Conservation (phyloP, 768 basidiomycete genomes). For the Rhodotorula babjevae region DNA sequence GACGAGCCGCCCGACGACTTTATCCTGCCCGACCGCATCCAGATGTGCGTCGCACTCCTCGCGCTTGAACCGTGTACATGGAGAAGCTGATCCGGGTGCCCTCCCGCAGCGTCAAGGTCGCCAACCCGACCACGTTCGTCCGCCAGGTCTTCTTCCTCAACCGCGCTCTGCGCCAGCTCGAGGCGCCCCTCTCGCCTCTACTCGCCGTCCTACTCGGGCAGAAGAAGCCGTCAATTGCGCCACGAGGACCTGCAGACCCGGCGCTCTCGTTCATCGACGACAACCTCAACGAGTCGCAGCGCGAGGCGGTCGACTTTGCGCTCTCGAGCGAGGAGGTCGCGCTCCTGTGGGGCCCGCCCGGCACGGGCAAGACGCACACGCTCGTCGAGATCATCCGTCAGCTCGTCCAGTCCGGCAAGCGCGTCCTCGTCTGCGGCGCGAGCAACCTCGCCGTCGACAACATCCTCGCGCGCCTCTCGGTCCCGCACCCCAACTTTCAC, state of each 20-base stretch:
- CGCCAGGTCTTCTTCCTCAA: conserved; percentile 74
- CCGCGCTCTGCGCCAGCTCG: conserved; percentile 51
- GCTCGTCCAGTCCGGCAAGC: conserved; percentile 50
- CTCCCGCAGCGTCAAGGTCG: conserved; percentile 62
- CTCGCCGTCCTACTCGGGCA: conserved; percentile 71
- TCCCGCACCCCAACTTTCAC: conserved; percentile 35
- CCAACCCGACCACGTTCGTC: conserved; percentile 87
- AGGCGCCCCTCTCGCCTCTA: conserved; percentile 39
- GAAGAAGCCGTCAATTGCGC: conserved; percentile 44
- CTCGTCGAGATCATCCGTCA: conserved; percentile 90
- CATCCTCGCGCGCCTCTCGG: conserved; percentile 71
- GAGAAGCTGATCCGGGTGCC: background rate
- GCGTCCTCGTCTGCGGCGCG: conserved; percentile 83
- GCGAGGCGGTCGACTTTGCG: conserved; percentile 75
- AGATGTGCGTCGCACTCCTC: conserved; percentile 7
- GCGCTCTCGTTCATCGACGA: conserved; percentile 23
- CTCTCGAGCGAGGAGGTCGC: conserved; percentile 71
- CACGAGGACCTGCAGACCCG: conserved; percentile 55
- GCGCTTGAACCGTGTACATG: background rate
- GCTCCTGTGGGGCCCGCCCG: conserved; percentile 96
- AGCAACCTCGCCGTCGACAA: conserved; percentile 95
- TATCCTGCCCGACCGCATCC: conserved; percentile 11
- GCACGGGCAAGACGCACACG: conserved; percentile 86
- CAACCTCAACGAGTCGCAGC: conserved; percentile 71
- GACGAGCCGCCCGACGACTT: conserved; percentile 8